Conservation (phyloP, 2,329 filamentous ascomycete genomes). For the Neoascochyta sp. region DNA sequence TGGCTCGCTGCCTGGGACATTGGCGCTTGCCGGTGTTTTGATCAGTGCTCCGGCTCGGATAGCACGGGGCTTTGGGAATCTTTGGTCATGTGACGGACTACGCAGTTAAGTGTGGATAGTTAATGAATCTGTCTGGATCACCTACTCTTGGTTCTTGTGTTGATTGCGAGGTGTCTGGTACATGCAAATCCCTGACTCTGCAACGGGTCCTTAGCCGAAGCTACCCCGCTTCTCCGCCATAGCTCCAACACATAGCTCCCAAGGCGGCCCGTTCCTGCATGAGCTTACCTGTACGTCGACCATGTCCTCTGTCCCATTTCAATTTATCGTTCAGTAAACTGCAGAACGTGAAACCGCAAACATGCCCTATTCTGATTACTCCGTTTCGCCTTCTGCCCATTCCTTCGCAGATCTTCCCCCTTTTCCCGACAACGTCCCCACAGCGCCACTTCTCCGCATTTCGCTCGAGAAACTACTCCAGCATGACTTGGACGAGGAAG, state of each 20-base stretch:
- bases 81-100: slow-evolving; percentile 29
- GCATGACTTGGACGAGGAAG: slow-evolving; percentile 33
- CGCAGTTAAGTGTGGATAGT: slow-evolving; percentile 41
- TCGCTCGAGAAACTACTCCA: slow-evolving; percentile 41
- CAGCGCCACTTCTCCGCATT: slow-evolving; percentile 42
- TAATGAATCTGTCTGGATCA: slow-evolving; percentile 35
- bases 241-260: slow-evolving; percentile 3
- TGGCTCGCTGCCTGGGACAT: slow-evolving; percentile 16
- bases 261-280: slow-evolving; percentile 4
- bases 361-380: slow-evolving; percentile 24
- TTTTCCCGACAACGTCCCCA: slow-evolving; percentile 42
- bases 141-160: slow-evolving; percentile 5
- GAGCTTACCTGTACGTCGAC: background rate
- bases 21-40: slow-evolving; percentile 10
- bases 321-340: too few species aligned
- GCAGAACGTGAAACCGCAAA: slow-evolving; percentile 1
- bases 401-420: slow-evolving; percentile 37
- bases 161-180: background rate
- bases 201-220: slow-evolving; percentile 3
- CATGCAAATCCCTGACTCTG: background rate
- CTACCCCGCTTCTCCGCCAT: slow-evolving; percentile 17
- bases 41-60: slow-evolving; percentile 20
- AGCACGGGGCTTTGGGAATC: slow-evolving; percentile 26
- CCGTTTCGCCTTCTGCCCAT: slow-evolving; percentile 9
- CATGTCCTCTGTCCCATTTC: too few species aligned